Evolutionary conservation across 768 basidiomycete genomes (phyloP).

Genomic region (Cystofilobasidium ferigula): DNA sequence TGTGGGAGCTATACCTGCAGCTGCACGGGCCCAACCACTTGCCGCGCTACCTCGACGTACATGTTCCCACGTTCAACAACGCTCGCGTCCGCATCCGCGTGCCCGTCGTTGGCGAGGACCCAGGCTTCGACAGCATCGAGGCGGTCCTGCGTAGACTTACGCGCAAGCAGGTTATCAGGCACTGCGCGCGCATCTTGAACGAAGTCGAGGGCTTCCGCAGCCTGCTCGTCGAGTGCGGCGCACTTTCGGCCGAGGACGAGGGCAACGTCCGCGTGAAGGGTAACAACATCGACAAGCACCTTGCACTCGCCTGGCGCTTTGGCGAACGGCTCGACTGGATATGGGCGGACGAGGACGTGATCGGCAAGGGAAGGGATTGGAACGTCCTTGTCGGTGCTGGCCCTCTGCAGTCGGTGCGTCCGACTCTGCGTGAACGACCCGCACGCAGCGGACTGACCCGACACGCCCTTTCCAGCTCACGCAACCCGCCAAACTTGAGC

Average conservation of each 20-base stretch:
- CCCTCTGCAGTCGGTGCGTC: conserved; percentile 15
- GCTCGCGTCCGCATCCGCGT: conserved; percentile 18
- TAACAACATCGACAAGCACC: conserved; percentile 4
- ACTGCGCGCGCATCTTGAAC: conserved; percentile 11
- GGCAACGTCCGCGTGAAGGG: background rate
- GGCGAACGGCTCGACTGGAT: conserved; percentile 24
- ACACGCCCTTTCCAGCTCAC: background rate
- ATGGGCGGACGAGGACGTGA: conserved; percentile 16
- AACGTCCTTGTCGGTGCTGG: conserved; percentile 19
- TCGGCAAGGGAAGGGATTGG: conserved; percentile 10
- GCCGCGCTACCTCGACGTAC: conserved; percentile 20
- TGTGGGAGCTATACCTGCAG: conserved; percentile 17
- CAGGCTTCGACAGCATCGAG: conserved; percentile 21
- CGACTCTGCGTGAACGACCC: background rate
- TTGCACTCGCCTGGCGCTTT: conserved; percentile 20
- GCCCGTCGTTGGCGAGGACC: conserved; percentile 13
- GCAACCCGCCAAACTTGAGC: conserved; percentile 12
- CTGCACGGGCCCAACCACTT: background rate
- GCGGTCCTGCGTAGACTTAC: conserved; percentile 8
- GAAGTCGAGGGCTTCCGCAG: conserved; percentile 13
- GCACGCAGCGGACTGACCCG: no score
- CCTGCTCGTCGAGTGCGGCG: conserved; percentile 10
- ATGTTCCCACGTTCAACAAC: conserved; percentile 21
- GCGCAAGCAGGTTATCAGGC: conserved; percentile 3
- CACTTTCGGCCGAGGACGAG: background rate